A percentile compares a stretch with the other conserved stretches of the same genome.
phyloP scores from a whole-genome alignment of 768 basidiomycete genomes.

The Podaxis sp. region DNA sequence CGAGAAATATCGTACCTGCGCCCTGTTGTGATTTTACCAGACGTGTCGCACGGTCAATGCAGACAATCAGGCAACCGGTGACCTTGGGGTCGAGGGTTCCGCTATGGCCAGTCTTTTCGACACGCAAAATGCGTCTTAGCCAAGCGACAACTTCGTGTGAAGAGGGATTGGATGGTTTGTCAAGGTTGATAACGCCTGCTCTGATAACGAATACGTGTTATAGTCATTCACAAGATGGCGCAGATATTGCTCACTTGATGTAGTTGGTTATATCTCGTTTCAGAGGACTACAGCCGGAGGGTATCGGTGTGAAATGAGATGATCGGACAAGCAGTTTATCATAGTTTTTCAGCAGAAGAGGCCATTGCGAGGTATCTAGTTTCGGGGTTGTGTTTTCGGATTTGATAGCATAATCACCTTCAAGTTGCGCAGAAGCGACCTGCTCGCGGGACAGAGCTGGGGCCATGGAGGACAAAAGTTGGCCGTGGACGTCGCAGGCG shows the following conservation, averaged over 20 bases:
- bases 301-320: constrained; percentile 97
- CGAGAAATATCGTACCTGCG: constrained; percentile 60
- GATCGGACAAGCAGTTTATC: constrained; percentile 94
- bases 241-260: constrained; percentile 64
- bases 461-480: constrained; percentile 33
- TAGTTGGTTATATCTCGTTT: constrained; percentile 92
- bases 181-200: constrained; percentile 98
- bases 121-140: constrained; percentile 93
- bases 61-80: constrained; percentile 97
- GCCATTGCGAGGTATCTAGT: constrained; percentile 97
- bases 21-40: constrained; percentile 98
- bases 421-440: constrained; percentile 70
- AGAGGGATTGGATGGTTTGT: constrained; percentile 97
- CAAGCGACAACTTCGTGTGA: constrained; percentile 99
- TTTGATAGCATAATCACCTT: constrained; percentile 80
- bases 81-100: constrained; percentile 99
- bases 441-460: constrained; percentile 60
- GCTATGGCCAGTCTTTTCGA: constrained; percentile 98
- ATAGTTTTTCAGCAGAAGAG: constrained; percentile 96
- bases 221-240: background rate
- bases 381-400: constrained; percentile 70
- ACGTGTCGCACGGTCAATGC: constrained; percentile 97
- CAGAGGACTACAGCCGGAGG: constrained; percentile 88
- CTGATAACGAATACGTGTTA: constrained; percentile 36
- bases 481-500: background rate